Evolutionary conservation across 139 green algal species (phyloP).

Genomic region (Chlamydomonas eustigma): DNA sequence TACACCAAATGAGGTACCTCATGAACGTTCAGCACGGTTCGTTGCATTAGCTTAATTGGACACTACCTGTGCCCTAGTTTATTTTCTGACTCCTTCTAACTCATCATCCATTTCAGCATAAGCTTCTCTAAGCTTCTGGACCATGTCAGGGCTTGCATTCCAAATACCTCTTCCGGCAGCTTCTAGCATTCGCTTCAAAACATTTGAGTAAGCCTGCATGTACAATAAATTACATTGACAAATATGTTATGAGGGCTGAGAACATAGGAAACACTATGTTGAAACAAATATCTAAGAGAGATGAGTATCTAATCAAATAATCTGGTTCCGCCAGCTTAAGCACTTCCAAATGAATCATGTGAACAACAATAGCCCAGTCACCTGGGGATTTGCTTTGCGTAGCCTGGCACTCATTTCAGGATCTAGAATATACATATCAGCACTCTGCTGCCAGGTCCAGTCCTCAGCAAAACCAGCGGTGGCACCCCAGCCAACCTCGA

Average conservation of each 20-base stretch:
- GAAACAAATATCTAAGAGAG: no score
- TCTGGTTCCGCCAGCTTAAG: no score
- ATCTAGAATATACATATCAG: constrained; percentile 90
- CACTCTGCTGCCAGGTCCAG: constrained; percentile 86
- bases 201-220: constrained; percentile 80
- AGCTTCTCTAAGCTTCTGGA: constrained; percentile 66
- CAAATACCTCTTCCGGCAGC: constrained; percentile 91
- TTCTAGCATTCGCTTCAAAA: constrained; percentile 88
- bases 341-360: neutral
- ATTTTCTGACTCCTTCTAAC: constrained; percentile 92
- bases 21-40: no score
- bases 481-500: constrained; percentile 79
- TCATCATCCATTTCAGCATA: constrained; percentile 90
- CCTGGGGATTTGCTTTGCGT: constrained; percentile 65
- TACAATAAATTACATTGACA: no score
- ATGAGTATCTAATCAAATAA: no score
- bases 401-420: constrained; percentile 71
- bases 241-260: no score
- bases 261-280: no score
- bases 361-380: neutral
- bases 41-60: no score
- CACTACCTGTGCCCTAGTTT: no score
- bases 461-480: constrained; percentile 86
- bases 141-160: constrained; percentile 60
- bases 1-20: no score